Base-by-base conservation (phyloP, 1,284 basidiomycete genomes). In the Moesziomyces parantarcticus region DNA sequence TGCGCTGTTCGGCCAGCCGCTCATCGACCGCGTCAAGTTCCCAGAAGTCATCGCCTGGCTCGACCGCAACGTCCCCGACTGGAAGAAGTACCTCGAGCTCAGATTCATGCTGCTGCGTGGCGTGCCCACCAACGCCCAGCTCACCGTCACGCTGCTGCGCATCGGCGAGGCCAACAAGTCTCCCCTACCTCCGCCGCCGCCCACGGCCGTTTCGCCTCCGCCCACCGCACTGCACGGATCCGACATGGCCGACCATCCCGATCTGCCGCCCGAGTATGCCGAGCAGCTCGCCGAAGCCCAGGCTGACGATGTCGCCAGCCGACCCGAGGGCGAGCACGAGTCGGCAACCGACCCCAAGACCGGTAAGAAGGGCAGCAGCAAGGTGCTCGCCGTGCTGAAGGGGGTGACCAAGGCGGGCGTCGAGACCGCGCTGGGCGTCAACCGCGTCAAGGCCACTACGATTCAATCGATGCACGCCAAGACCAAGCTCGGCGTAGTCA, bases 101-200 rank as follows among this genome's bases (percentile, higher is more conserved):
- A 63, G 52, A 18, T 69, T 45, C 80, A 86, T 87, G 3, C 71
- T 89, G 40, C 78, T 88, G 18, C 85, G 84, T 22, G 85, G 87
- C 11, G 87, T 88, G 0, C 88, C 88, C 3, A 89, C 88, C 47
- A 87, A 89, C 66, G 87, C 88, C 5, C 88, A 89, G 68, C 84
- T 89, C 41, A 87, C 87, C 0, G 79, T 89, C 5, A 87, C 88
- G 32, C 77, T 89, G 29, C 79, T 88, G 3, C 85, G 88, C 16
- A 85, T 88, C 26, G 86, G 85, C 7, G 88, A 88, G 69, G 83
- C 83, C 0, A 81, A 82, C 39, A 85, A 85, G 55, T 77, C 84
- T 0, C 87, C 87, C 0, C 74, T 88, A 5, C 87, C 87, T 1
- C 86, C 86, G 1, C 86, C 87, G 8, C 86, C 86, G 14, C 70